Evolutionary conservation across 805 yeast species (phyloP), one percentile per base, ranked within the genome.

Genomic region (Maudiozyma pseudohumilis): DNA sequence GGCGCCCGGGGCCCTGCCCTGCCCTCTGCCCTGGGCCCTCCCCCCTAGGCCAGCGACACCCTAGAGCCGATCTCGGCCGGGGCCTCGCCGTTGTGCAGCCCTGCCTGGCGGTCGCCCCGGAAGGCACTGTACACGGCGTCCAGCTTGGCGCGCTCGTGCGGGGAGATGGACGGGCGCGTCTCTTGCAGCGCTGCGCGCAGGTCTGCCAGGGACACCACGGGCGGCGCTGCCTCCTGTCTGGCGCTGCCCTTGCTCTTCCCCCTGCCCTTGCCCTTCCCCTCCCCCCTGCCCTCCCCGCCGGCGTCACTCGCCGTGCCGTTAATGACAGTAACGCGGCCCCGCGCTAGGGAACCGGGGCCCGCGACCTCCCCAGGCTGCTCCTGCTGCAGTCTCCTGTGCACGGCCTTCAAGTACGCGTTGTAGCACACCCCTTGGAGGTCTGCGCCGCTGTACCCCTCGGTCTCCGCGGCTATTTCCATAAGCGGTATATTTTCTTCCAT

Each of bases 381-480:
- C 5, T 28, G 16, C 24, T 49, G 26, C 44, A 23, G 30, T 38
- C 61, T 53, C 74, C 74, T 70, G 53, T 83, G 92, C 5, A 82
- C 87, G 11, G 95, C 94, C 47, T 78, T 80, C 54, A 89, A 66
- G 56, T 88, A 86, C 0, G 96, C 95, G 59, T 86, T 92, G 59
- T 87, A 89, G 29, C 87, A 79, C 34, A 89, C 59, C 0, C 96
- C 96, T 60, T 88, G 97, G 55, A 89, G 64, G 61, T 89, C 98
- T 0, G 98, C 98, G 12, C 96, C 96, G 11, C 96, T 82, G 49
- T 72, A 88, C 0, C 96, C 95, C 0, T 69, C 75, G 0, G 95
- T 77, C 3, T 54, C 45, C 9, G 50, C 46, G 0, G 94, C 88
- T 34, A 86, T 60, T 5, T 56, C 63, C n/a, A n/a, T n/a, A n/a